Conservation (phyloP, 2,329 filamentous ascomycete species). For the Helotiales sp. region DNA sequence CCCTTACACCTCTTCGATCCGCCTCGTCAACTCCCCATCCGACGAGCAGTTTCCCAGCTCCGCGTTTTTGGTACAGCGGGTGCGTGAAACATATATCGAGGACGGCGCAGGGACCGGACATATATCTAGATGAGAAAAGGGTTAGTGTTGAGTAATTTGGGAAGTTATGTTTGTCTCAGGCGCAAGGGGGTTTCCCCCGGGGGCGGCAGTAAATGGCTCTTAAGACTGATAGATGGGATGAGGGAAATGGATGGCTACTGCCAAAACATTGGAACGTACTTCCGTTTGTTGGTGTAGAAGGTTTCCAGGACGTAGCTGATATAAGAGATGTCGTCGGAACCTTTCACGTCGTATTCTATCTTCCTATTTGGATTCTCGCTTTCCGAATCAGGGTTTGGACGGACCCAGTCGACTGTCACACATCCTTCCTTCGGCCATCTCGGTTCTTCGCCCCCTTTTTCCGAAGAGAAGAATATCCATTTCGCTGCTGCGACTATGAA, state of each 20-base stretch:
- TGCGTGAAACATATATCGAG: slow-evolving; percentile 38
- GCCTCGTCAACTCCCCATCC: slow-evolving; percentile 39
- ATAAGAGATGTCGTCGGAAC: slow-evolving; percentile 15
- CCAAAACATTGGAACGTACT: too few species aligned
- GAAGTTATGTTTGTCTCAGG: too few species aligned
- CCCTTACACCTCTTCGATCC: slow-evolving; percentile 36
- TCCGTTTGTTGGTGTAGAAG: slow-evolving; percentile 16
- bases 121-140: too few species aligned
- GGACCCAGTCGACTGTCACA: too few species aligned
- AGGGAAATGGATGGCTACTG: too few species aligned
- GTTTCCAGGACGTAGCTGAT: slow-evolving; percentile 21
- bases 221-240: too few species aligned
- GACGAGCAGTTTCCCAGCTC: slow-evolving; percentile 36
- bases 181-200: too few species aligned
- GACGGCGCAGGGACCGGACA: slow-evolving; percentile 25
- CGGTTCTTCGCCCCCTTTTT: slow-evolving; percentile 1
- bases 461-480: slow-evolving; percentile 24
- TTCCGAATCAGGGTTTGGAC: not conserved
- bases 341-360: not conserved
- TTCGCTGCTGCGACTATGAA: slow-evolving; percentile 25
- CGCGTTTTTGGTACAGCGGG: slow-evolving; percentile 38
- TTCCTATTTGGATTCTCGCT: too few species aligned
- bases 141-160: too few species aligned
- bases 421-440: slow-evolving; percentile 16
- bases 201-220: too few species aligned